A percentile compares a stretch with the other conserved stretches of the same genome.
phyloP scores from a whole-genome alignment of 2,329 filamentous ascomycete genomes.

The Xylariaceae sp. region DNA sequence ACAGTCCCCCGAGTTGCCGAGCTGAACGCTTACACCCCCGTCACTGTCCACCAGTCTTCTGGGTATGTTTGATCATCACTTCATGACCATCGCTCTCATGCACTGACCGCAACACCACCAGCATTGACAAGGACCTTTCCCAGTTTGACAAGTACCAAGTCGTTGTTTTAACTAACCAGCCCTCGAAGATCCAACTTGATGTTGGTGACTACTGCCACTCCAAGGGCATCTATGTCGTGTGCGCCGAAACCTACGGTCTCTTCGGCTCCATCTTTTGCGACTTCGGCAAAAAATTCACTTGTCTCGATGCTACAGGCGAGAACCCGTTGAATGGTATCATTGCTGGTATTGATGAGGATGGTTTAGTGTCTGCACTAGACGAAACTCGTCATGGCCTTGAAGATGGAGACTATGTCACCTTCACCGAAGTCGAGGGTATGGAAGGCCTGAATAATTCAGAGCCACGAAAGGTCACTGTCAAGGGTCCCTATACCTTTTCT shows the following conservation, averaged over 20 bases:
- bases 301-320: slow-evolving; percentile 87
- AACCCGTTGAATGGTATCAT: slow-evolving; percentile 83
- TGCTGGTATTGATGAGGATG: slow-evolving; percentile 83
- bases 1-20: slow-evolving; percentile 89
- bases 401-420: slow-evolving; percentile 94
- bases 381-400: slow-evolving; percentile 93
- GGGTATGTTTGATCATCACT: slow-evolving; percentile 34
- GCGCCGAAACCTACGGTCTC: slow-evolving; percentile 85
- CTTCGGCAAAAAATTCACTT: slow-evolving; percentile 90
- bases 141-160: slow-evolving; percentile 90
- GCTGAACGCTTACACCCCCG: slow-evolving; percentile 93
- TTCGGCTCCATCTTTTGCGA: slow-evolving; percentile 97
- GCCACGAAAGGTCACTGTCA: slow-evolving; percentile 87
- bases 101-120: slow-evolving; percentile 32
- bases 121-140: slow-evolving; percentile 69
- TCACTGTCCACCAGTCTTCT: slow-evolving; percentile 65
- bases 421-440: slow-evolving; percentile 90
- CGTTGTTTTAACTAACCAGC: slow-evolving; percentile 82
- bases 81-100: background rate
- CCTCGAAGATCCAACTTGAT: slow-evolving; percentile 72
- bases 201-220: slow-evolving; percentile 93
- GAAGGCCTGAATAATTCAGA: slow-evolving; percentile 77
- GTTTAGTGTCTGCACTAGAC: slow-evolving; percentile 86
- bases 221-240: slow-evolving; percentile 86
- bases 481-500: slow-evolving; percentile 94